Conservation (phyloP, 2,329 filamentous ascomycete genomes). For the Botrytis aclada region DNA sequence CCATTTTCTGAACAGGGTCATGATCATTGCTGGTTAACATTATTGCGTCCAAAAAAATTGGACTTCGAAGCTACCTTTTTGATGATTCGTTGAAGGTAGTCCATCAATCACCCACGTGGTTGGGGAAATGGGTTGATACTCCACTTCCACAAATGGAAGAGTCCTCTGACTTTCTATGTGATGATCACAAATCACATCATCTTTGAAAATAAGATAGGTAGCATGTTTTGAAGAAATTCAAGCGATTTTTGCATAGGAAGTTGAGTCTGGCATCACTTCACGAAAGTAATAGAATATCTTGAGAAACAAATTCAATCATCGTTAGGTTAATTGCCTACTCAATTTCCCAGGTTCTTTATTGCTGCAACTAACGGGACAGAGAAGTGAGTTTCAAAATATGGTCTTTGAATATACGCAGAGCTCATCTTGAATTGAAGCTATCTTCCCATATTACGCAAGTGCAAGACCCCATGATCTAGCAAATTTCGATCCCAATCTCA, state of each 20-base stretch:
- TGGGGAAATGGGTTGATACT: neutral
- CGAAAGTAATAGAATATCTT: neutral
- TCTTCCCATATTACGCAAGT: neutral
- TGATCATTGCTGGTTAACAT: neutral
- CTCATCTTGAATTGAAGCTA: fast-evolving
- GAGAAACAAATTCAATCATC: neutral
- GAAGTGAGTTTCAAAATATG: neutral
- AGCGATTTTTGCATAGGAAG: neutral
- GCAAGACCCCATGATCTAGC: neutral
- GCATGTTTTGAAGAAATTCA: neutral
- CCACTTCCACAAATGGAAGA: neutral
- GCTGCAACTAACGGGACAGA: neutral
- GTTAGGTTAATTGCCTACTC: too few species aligned
- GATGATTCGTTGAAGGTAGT: neutral
- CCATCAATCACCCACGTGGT: neutral
- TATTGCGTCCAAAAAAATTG: neutral
- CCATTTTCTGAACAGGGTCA: neutral
- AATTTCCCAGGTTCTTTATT: neutral
- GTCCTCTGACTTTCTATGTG: neutral
- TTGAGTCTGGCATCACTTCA: neutral
- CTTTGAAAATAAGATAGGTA: neutral
- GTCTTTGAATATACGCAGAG: neutral
- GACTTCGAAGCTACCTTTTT: neutral
- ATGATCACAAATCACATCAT: neutral
- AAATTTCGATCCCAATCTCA: neutral